Evolutionary conservation across 1,139 yeast genomes (phyloP).

Genomic region (Scheffersomyces lignicola): DNA sequence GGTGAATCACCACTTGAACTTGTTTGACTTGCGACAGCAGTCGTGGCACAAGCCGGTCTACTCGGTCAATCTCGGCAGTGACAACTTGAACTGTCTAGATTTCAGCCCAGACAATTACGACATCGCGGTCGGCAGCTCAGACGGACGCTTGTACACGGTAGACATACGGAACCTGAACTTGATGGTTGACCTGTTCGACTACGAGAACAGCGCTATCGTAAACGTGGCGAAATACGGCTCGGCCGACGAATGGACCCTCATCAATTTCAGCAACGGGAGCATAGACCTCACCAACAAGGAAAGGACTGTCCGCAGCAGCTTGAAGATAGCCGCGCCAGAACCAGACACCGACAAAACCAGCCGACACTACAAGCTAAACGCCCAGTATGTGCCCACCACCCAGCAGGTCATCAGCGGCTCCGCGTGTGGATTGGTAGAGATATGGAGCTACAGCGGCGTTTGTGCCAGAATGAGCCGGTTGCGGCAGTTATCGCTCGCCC

Average conservation of each 20-base stretch:
- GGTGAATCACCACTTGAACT: slow-evolving; percentile 9
- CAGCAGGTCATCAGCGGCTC: slow-evolving; percentile 16
- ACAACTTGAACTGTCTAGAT: slow-evolving; percentile 25
- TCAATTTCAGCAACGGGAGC: slow-evolving; percentile 15
- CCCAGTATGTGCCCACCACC: neutral
- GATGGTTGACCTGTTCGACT: slow-evolving; percentile 14
- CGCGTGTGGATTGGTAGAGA: slow-evolving; percentile 12
- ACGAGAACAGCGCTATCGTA: slow-evolving; percentile 9
- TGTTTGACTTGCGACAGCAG: slow-evolving; percentile 13
- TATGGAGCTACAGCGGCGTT: slow-evolving; percentile 9
- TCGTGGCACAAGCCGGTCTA: slow-evolving; percentile 8
- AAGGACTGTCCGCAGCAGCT: neutral
- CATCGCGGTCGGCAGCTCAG: slow-evolving; percentile 24
- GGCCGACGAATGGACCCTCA: slow-evolving; percentile 8
- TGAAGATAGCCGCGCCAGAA: neutral
- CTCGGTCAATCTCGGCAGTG: slow-evolving; percentile 21
- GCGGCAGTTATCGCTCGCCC: neutral
- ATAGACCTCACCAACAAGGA: slow-evolving; percentile 8
- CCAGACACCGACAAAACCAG: neutral
- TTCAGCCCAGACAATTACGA: slow-evolving; percentile 11
- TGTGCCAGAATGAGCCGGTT: slow-evolving; percentile 7
- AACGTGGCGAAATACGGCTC: slow-evolving; percentile 5
- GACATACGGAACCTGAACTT: slow-evolving; percentile 25
- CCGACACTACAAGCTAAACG: neutral
- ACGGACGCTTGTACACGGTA: slow-evolving; percentile 25